phyloP scores from a whole-genome alignment of 2,329 filamentous ascomycete genomes.

The Aspergillus vadensis region DNA sequence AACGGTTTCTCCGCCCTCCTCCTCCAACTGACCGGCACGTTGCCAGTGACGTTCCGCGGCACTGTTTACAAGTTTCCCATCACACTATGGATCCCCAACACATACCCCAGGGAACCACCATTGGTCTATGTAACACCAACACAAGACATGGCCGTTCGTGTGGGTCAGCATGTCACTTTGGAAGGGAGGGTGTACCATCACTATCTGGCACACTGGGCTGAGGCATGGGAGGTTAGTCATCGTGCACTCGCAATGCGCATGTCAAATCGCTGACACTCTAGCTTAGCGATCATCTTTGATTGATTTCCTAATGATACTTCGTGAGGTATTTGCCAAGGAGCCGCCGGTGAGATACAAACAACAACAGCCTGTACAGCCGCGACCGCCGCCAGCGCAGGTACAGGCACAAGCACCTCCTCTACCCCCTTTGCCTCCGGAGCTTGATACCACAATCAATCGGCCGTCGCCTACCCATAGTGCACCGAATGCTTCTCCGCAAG shows the following conservation, averaged over 20 bases:
- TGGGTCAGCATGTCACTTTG: conserved; percentile 91
- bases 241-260: neutral
- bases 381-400: conserved; percentile 33
- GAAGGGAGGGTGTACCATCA: conserved; percentile 95
- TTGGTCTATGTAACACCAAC: conserved; percentile 87
- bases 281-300: conserved; percentile 74
- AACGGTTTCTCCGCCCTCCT: conserved; percentile 85
- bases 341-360: conserved; percentile 82
- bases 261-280: neutral
- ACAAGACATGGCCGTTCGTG: conserved; percentile 83
- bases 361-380: conserved; percentile 33
- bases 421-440: conserved; percentile 71
- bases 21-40: conserved; percentile 79
- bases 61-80: conserved; percentile 88
- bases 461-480: conserved; percentile 32
- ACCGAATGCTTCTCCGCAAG: conserved; percentile 15
- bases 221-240: conserved; percentile 81
- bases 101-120: conserved; percentile 82
- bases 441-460: conserved; percentile 45
- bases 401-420: conserved; percentile 58
- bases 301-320: conserved; percentile 79
- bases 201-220: conserved; percentile 85
- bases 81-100: conserved; percentile 88
- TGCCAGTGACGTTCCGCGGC: conserved; percentile 90
- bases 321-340: conserved; percentile 90